phyloP scores from a whole-genome alignment of 192 early-diverging fungal genomes.

The Podila epigama region DNA sequence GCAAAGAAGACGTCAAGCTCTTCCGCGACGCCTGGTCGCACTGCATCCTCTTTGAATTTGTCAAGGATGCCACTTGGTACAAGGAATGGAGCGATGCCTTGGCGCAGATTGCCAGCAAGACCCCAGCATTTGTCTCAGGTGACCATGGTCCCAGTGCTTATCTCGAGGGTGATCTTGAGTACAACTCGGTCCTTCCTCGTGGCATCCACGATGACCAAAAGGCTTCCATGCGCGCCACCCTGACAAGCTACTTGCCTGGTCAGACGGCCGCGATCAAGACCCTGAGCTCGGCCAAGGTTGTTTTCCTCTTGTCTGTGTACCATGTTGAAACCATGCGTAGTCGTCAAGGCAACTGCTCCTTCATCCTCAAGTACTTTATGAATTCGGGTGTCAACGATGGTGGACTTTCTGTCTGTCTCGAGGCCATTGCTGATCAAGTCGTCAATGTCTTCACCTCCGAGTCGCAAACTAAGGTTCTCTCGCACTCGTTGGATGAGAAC shows the following conservation, averaged over 20 bases:
- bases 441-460: conserved; percentile 59
- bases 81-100: conserved; percentile 77
- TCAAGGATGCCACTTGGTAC: conserved; percentile 76
- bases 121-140: conserved; percentile 82
- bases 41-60: conserved; percentile 78
- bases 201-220: conserved; percentile 55
- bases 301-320: conserved; percentile 85
- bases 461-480: conserved; percentile 55
- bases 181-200: conserved; percentile 80
- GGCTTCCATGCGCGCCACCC: conserved; percentile 61
- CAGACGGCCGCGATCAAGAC: conserved; percentile 61
- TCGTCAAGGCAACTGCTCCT: conserved; percentile 69
- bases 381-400: conserved; percentile 86
- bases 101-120: conserved; percentile 78
- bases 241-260: conserved; percentile 65
- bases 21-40: conserved; percentile 96
- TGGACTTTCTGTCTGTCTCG: conserved; percentile 74
- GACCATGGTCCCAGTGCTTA: conserved; percentile 67
- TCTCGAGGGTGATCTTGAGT: conserved; percentile 87
- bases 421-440: conserved; percentile 78
- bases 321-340: conserved; percentile 85
- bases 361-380: conserved; percentile 83
- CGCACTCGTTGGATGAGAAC: conserved; percentile 59
- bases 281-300: conserved; percentile 75
- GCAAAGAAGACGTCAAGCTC: conserved; percentile 67